Evolutionary conservation across 345 rosid species (phyloP).

Genomic region (Nasturtium officinale): DNA sequence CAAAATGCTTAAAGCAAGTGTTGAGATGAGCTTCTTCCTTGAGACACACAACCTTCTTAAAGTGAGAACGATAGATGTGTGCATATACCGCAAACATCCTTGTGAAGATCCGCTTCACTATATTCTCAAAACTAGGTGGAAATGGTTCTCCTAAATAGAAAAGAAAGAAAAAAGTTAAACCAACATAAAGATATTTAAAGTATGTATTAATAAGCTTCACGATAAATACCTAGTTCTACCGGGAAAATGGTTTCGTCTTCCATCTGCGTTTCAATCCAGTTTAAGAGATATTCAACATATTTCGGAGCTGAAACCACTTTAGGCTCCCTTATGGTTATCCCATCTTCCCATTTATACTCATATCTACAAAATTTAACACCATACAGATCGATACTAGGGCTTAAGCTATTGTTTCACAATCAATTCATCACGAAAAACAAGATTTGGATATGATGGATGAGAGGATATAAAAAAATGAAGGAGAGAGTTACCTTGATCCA

Average conservation of each 20-base stretch:
- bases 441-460: slow-evolving; percentile 1
- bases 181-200: background rate
- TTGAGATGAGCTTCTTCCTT: slow-evolving; percentile 92
- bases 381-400: background rate
- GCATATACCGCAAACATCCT: slow-evolving; percentile 85
- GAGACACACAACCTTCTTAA: slow-evolving; percentile 72
- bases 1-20: slow-evolving; percentile 90
- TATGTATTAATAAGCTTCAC: background rate
- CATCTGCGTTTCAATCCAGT: slow-evolving; percentile 84
- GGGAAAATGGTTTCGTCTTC: slow-evolving; percentile 87
- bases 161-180: slow-evolving; percentile 1
- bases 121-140: slow-evolving; percentile 80
- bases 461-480: slow-evolving; percentile 2
- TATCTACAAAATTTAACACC: slow-evolving; percentile 68
- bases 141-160: slow-evolving; percentile 64
- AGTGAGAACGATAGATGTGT: slow-evolving; percentile 84
- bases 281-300: slow-evolving; percentile 81
- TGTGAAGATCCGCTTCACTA: slow-evolving; percentile 79
- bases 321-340: slow-evolving; percentile 72
- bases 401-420: background rate
- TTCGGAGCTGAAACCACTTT: slow-evolving; percentile 88
- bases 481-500: slow-evolving; percentile 70
- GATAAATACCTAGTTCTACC: slow-evolving; percentile 62
- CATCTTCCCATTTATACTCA: slow-evolving; percentile 94
- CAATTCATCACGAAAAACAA: too few relatives aligned